Conservation (phyloP, 352 stramenopile genomes). For the Globisporangium iwayamae region DNA sequence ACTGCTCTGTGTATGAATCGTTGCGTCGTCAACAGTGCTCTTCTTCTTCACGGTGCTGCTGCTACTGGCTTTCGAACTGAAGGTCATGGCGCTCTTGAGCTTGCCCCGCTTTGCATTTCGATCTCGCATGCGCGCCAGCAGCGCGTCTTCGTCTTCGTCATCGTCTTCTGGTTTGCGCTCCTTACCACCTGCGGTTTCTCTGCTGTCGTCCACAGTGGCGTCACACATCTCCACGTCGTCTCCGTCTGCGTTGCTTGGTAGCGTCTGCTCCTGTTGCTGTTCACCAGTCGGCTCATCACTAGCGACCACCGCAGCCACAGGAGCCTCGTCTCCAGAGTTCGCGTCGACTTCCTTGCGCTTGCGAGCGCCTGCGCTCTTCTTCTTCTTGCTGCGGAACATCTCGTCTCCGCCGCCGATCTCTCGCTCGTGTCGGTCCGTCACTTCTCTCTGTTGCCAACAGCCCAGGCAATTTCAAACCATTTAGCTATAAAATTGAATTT, state of each 20-base stretch:
- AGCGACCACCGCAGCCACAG: neutral
- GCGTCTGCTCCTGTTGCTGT: neutral
- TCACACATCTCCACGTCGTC: conserved; percentile 1
- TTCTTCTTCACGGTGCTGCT: conserved; percentile 30
- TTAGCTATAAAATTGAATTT: neutral
- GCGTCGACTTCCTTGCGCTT: conserved; percentile 31
- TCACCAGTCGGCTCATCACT: neutral
- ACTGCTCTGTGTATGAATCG: neutral
- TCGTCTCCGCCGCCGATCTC: neutral
- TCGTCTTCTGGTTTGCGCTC: neutral
- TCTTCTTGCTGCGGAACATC: conserved; percentile 44
- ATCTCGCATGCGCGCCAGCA: conserved; percentile 6
- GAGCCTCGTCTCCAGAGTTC: conserved; percentile 14
- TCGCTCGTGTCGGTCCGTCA: neutral
- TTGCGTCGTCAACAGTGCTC: conserved; percentile 2
- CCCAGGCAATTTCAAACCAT: neutral
- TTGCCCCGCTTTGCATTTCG: conserved; percentile 6
- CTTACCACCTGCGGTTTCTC: neutral
- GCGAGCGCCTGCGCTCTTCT: conserved; percentile 15
- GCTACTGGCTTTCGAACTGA: neutral
- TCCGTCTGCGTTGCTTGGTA: neutral
- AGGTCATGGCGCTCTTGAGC: conserved; percentile 1
- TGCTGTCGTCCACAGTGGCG: neutral
- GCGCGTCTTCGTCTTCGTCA: conserved; percentile 1
- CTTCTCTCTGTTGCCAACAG: neutral